Evolutionary conservation across 2,329 filamentous ascomycete species (phyloP).

Genomic region (Fusarium subglutinans): DNA sequence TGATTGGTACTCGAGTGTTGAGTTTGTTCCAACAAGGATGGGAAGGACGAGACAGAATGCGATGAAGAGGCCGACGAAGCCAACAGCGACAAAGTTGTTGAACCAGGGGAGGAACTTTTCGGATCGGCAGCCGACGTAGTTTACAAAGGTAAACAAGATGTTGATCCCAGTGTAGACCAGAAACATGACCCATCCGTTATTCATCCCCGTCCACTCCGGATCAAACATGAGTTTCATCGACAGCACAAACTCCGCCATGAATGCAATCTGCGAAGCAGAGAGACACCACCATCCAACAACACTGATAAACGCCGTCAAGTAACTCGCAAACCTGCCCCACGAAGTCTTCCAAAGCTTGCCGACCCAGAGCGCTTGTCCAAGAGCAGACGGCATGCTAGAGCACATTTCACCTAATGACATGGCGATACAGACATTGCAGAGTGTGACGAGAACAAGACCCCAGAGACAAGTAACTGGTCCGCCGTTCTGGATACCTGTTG

Average conservation of each 20-base stretch:
- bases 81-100: conserved; percentile 65
- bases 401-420: conserved; percentile 64
- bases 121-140: conserved; percentile 60
- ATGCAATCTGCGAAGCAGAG: conserved; percentile 63
- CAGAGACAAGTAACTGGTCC: conserved; percentile 63
- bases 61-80: conserved; percentile 62
- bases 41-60: conserved; percentile 61
- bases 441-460: conserved; percentile 61
- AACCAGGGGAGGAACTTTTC: conserved; percentile 55
- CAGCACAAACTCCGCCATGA: conserved; percentile 65
- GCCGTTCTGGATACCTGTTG: conserved; percentile 61
- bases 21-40: conserved; percentile 58
- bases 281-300: conserved; percentile 69
- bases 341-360: conserved; percentile 48
- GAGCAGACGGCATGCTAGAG: conserved; percentile 67
- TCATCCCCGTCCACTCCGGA: conserved; percentile 54
- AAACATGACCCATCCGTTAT: conserved; percentile 61
- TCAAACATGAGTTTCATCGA: conserved; percentile 65
- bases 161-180: conserved; percentile 64
- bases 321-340: conserved; percentile 60
- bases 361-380: conserved; percentile 67
- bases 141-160: conserved; percentile 57
- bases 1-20: conserved; percentile 56
- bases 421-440: conserved; percentile 62
- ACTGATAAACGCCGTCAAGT: conserved; percentile 68